phyloP scores from a whole-genome alignment of 177 flowering plant genomes.

The Vitis hybrid region DNA sequence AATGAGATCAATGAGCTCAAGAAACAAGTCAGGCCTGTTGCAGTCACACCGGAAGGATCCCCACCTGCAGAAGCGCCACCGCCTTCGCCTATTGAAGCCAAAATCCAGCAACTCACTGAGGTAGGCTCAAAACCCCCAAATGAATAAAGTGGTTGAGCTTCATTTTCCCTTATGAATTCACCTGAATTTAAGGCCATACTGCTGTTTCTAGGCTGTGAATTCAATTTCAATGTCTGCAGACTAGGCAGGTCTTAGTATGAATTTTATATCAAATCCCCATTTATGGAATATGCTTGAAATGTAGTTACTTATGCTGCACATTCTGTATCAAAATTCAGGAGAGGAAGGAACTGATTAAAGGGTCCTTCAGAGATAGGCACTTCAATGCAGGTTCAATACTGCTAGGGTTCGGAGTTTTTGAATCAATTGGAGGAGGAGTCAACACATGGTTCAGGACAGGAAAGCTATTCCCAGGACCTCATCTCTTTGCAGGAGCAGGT shows the following conservation, averaged over 20 bases:
- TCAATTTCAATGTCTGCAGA: too few species aligned
- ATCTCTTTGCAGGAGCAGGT: slow-evolving; percentile 93
- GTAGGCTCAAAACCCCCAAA: slow-evolving; percentile 22
- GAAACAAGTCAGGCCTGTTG: slow-evolving; percentile 72
- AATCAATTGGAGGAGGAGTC: slow-evolving; percentile 71
- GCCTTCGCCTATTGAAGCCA: slow-evolving; percentile 59
- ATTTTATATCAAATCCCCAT: background rate
- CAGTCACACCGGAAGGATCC: slow-evolving; percentile 53
- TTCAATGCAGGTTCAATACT: slow-evolving; percentile 85
- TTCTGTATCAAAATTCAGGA: slow-evolving; percentile 42
- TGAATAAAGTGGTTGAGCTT: too few species aligned
- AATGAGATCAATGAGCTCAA: slow-evolving; percentile 81
- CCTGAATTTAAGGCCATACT: too few species aligned
- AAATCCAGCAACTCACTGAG: slow-evolving; percentile 83
- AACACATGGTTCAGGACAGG: slow-evolving; percentile 89
- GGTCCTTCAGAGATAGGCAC: slow-evolving; percentile 76
- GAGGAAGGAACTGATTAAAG: slow-evolving; percentile 81
- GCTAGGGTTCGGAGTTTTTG: slow-evolving; percentile 78
- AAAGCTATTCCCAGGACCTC: slow-evolving; percentile 92
- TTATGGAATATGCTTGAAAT: background rate
- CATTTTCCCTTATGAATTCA: too few species aligned
- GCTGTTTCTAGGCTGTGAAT: too few species aligned
- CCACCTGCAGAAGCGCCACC: slow-evolving; percentile 30
- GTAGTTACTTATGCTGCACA: background rate
- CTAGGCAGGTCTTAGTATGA: too few species aligned